Conservation (phyloP, 106 monocot species). For the Acorus gramineus region DNA sequence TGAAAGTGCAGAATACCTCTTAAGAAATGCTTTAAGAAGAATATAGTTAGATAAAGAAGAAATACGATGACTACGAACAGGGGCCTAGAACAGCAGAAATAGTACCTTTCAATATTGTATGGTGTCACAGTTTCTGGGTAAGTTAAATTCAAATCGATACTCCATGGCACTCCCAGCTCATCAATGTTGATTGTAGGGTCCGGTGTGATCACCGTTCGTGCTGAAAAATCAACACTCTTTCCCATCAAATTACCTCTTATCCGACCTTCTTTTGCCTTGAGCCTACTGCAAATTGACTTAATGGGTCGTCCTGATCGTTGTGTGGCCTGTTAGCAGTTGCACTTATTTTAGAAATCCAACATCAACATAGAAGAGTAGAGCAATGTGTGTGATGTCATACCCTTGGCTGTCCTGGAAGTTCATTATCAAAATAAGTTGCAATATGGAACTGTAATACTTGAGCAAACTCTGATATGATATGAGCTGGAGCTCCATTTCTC, state of each 20-base stretch:
- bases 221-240: constrained; percentile 91
- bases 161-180: constrained; percentile 87
- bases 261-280: constrained; percentile 97
- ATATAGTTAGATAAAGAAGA: background rate
- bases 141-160: constrained; percentile 87
- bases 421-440: constrained; percentile 98
- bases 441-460: constrained; percentile 93
- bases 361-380: background rate
- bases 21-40: background rate
- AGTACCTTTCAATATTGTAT: constrained; percentile 85
- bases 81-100: background rate
- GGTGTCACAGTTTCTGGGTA: constrained; percentile 96
- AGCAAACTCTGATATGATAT: constrained; percentile 98
- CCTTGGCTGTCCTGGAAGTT: constrained; percentile 97
- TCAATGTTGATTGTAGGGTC: constrained; percentile 96
- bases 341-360: background rate
- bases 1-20: constrained; percentile 5
- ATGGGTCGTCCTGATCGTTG: constrained; percentile 92
- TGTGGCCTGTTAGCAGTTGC: constrained; percentile 49
- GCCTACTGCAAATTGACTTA: constrained; percentile 92
- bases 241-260: constrained; percentile 99
- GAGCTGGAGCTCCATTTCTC: constrained; percentile 96
- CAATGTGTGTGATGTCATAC: constrained; percentile 12
- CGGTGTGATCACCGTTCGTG: constrained; percentile 87
- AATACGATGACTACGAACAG: too few species aligned